Evolutionary conservation across 140 eudicot species (phyloP), one percentile per base, ranked within the genome.

Genomic region (Bidens hawaiensis): DNA sequence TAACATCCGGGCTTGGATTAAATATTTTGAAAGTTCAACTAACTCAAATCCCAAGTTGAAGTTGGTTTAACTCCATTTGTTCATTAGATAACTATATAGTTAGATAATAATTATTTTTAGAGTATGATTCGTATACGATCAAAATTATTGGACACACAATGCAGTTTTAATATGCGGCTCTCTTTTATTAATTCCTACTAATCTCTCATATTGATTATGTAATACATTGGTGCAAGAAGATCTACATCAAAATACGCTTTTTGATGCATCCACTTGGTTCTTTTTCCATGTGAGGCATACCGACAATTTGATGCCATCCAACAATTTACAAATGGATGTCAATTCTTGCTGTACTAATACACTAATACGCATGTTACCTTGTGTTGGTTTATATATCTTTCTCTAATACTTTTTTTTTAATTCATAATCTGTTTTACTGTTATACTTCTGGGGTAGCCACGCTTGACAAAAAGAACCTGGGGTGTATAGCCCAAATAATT

Each of bases 241-340:
- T 6, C 11, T 33, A 33, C 40, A 33, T 33, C 40, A 33, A n/a
- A n/a, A n/a, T 42, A 42, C 49, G 49, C 21, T 19, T 48, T 48
- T 48, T 8, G 14, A 48, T 48, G 26, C 27, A 48, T 18, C 18
- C 54, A 19, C 54, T 19, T 19, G 4, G 4, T 21, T 18, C 55
- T 46, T 46, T 17, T 9, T 48, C 27, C 28, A 48, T 48, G 55
- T 19, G 55, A 48, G 55, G 55, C 28, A 10, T 48, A 6, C 27
- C 22, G 26, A 48, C 4, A 48, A 48, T 48, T 48, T 51, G 34
- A 34, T 51, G 58, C 14, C 58, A 51, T 24, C 58, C 58, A 51
- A 24, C 18, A 12, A 51, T 7, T 18, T 48, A 19, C 14, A 48
- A 48, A 13, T 51, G 34, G 34, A 51, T 24, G 58, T 51, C 58